Evolutionary conservation across 352 stramenopile species (phyloP), one percentile per base, ranked within the genome.

Genomic region (Blastocystis sp.): DNA sequence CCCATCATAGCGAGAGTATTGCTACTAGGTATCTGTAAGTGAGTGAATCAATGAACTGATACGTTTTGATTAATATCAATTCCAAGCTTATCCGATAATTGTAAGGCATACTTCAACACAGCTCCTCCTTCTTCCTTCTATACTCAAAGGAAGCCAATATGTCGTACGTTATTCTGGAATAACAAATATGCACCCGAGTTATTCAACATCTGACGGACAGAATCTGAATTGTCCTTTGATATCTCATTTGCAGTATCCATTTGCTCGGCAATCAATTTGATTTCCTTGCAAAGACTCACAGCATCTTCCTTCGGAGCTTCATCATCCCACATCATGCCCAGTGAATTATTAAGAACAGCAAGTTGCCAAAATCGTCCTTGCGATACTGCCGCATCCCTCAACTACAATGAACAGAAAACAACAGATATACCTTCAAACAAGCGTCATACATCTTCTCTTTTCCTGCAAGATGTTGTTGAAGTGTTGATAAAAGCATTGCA

Each of bases 391-490:
- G 17, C 6, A 53, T 35, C 4, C n/a, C 37, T 42, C 44, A 35
- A 56, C 66, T 78, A 51, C 5, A 24, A 24, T 58, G 35, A 56
- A 78, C 3, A n/a, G n/a, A 0, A n/a, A 7, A 4, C 37, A 33
- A 15, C 22, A 53, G 57, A 15, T 27, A 48, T 24, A 35, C 33
- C 33, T 78, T 78, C 66, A 56, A 53, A 51, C 35, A 54, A 33
- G 37, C 9, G 11, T 53, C 70, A 40, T 44, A 81, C 19, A 42
- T 64, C 40, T 37, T 70, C 24, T 70, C 60, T 30, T 64, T 56
- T 37, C 70, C 70, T 5, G 42, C 30, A 11, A 81, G 42, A 81
- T 81, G 70, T n/a, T 81, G 51, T 33, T 81, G 51, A 60, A 81
- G 70, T n/a, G 44, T 48, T 5, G 35, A 59, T 33, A 81, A 35